phyloP scores from a whole-genome alignment of 345 rosid genomes.

The Salix exigua region DNA sequence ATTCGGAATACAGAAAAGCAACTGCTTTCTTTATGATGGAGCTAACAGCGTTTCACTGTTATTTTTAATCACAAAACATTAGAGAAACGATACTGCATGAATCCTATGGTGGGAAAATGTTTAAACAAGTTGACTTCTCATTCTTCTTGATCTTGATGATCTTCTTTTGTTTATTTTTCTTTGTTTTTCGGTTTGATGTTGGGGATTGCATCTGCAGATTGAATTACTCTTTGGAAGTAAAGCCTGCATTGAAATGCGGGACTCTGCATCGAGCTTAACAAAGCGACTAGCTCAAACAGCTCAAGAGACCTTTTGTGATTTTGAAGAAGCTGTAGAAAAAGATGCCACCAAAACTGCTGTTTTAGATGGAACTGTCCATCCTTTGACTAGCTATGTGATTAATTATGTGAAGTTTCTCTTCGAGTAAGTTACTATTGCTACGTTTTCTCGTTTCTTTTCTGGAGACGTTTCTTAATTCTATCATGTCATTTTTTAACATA shows the following conservation, averaged over 20 bases:
- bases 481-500: neutral
- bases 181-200: neutral
- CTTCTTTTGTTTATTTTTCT: neutral
- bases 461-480: neutral
- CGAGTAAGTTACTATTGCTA: constrained; percentile 55
- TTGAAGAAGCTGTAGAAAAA: constrained; percentile 93
- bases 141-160: neutral
- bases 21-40: constrained; percentile 2
- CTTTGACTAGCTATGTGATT: constrained; percentile 94
- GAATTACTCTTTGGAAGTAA: constrained; percentile 56
- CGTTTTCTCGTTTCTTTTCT: neutral
- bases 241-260: constrained; percentile 77
- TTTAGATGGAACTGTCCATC: constrained; percentile 97
- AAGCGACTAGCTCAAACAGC: constrained; percentile 87
- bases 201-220: constrained; percentile 40
- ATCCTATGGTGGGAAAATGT: neutral
- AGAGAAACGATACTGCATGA: neutral
- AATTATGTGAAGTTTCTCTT: constrained; percentile 90
- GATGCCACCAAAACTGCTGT: constrained; percentile 97
- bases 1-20: neutral
- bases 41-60: neutral
- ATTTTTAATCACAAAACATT: neutral
- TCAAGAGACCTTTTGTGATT: constrained; percentile 90
- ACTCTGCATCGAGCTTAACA: constrained; percentile 61
- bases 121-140: neutral